Evolutionary conservation across 2,329 filamentous ascomycete species (phyloP).

Genomic region (Fusarium tupiense): DNA sequence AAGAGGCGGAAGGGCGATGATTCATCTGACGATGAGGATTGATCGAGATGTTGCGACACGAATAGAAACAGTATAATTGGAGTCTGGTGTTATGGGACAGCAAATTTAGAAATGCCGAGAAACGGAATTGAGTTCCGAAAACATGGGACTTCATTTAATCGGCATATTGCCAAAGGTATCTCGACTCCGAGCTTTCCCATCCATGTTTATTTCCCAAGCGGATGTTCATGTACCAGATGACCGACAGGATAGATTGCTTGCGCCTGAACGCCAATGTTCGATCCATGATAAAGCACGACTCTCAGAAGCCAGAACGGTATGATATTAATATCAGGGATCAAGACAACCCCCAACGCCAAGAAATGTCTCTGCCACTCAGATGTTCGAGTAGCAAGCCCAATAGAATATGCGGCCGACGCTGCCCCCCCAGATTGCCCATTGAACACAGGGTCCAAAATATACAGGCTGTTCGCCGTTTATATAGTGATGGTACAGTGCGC

Average conservation of each 20-base stretch:
- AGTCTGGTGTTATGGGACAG: slow-evolving; percentile 14
- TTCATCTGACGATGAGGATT: slow-evolving; percentile 48
- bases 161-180: slow-evolving; percentile 11
- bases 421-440: background rate
- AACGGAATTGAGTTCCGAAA: background rate
- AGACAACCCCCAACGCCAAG: slow-evolving; percentile 18
- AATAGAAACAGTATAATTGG: slow-evolving; percentile 7
- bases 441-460: slow-evolving; percentile 8
- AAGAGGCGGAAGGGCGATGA: slow-evolving; percentile 48
- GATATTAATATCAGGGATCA: background rate
- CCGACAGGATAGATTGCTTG: background rate
- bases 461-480: slow-evolving; percentile 22
- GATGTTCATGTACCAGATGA: background rate
- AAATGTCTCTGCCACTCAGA: background rate
- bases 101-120: background rate
- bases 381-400: slow-evolving; percentile 1
- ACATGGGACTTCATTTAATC: background rate
- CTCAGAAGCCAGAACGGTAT: background rate
- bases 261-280: background rate
- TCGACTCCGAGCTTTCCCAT: background rate
- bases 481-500: slow-evolving; percentile 38
- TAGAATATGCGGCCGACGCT: slow-evolving; percentile 1
- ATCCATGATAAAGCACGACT: background rate
- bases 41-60: slow-evolving; percentile 11
- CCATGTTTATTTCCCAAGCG: background rate